These are phyloP conservation scores for Aschersonia sp. DNA, from an alignment of 2,329 filamentous ascomycete genomes.

Conservation along the genomic window DNA sequence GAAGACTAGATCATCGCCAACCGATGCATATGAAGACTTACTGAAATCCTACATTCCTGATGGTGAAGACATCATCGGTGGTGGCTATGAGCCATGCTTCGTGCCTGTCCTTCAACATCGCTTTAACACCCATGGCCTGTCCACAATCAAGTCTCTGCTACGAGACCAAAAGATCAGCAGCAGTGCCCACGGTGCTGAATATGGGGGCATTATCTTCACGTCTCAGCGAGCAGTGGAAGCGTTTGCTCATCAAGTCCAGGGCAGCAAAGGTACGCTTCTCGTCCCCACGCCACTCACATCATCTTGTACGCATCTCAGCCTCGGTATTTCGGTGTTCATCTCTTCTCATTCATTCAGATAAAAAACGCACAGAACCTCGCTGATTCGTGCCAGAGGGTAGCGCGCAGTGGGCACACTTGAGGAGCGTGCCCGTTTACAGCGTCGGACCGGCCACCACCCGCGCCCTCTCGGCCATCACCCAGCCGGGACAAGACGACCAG, in stretches of 20 bases:
- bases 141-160: constrained; percentile 36
- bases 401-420: constrained; percentile 28
- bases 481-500: constrained; percentile 20
- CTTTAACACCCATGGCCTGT: constrained; percentile 45
- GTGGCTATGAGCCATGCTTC: constrained; percentile 47
- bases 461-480: constrained; percentile 43
- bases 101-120: constrained; percentile 64
- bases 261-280: constrained; percentile 24
- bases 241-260: constrained; percentile 48
- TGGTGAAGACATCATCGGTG: neutral
- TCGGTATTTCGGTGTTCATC: neutral
- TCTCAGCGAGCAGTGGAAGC: constrained; percentile 74
- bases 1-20: constrained; percentile 61
- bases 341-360: neutral
- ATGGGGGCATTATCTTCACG: constrained; percentile 72
- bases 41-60: constrained; percentile 12
- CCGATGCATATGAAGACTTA: constrained; percentile 60
- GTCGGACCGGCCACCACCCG: constrained; percentile 71
- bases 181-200: constrained; percentile 23
- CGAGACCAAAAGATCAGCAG: constrained; percentile 23
- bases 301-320: neutral
- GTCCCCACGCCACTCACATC: neutral
- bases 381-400: too few species aligned
- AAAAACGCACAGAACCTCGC: neutral
- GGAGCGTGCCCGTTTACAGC: constrained; percentile 53